Conservation (phyloP, 352 stramenopile genomes). For the Phytopythium boreale region DNA sequence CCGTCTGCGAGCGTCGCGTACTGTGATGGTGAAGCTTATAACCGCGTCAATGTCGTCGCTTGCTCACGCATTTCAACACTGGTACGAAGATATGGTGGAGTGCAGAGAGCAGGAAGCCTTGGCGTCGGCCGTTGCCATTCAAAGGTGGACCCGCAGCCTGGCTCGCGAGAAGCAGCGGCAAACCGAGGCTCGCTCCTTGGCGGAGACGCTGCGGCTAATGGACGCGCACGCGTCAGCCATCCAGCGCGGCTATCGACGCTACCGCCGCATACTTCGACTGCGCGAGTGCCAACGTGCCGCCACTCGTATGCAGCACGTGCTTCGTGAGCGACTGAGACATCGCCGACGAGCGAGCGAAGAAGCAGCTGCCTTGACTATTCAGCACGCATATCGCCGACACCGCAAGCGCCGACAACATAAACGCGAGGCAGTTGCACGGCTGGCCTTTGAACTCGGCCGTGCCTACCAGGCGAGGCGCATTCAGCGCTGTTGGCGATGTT, state of each 20-base stretch:
- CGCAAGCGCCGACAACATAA: neutral
- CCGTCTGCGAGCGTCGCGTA: conserved; percentile 22
- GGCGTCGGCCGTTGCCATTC: conserved; percentile 34
- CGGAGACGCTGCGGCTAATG: conserved; percentile 17
- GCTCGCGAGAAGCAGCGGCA: neutral
- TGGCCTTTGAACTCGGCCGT: conserved; percentile 10
- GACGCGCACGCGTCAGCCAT: conserved; percentile 24
- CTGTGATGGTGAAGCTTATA: conserved; percentile 27
- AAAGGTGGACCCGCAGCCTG: conserved; percentile 16
- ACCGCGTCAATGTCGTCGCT: conserved; percentile 13
- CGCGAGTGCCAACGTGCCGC: conserved; percentile 15
- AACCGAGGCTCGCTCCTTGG: neutral
- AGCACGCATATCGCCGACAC: conserved; percentile 16
- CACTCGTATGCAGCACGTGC: conserved; percentile 22
- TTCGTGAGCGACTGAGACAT: conserved; percentile 7
- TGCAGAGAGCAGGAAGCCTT: conserved; percentile 23
- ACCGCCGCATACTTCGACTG: conserved; percentile 7
- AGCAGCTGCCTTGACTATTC: conserved; percentile 14
- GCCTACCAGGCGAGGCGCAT: conserved; percentile 21
- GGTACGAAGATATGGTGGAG: conserved; percentile 15
- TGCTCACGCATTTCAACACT: conserved; percentile 15
- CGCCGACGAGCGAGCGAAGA: conserved; percentile 9
- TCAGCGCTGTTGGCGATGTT: conserved; percentile 27
- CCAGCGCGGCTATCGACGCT: conserved; percentile 29
- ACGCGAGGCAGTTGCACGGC: conserved; percentile 7